phyloP scores from a whole-genome alignment of 164 flowering plant species.

The Vitis rotundifolia region DNA sequence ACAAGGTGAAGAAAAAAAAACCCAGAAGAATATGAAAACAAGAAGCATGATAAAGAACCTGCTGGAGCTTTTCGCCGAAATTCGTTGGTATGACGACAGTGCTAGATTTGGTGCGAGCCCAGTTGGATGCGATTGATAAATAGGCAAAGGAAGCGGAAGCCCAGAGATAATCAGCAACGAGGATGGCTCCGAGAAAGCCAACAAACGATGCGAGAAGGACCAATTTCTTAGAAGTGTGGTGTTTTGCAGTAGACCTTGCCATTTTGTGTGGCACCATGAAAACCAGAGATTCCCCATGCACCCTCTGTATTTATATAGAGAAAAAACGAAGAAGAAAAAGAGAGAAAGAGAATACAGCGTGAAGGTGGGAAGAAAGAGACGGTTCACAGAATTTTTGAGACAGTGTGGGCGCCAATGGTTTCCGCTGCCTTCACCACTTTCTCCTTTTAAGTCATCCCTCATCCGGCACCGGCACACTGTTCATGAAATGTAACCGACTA shows the following conservation, averaged over 20 bases:
- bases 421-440: background rate
- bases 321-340: slow-evolving; percentile 1
- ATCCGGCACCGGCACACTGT: too few species aligned
- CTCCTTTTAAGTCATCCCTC: background rate
- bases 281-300: background rate
- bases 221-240: slow-evolving; percentile 14
- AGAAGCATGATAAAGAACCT: slow-evolving; percentile 1
- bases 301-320: background rate
- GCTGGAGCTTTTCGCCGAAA: background rate
- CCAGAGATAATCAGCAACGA: slow-evolving; percentile 47
- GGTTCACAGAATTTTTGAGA: background rate
- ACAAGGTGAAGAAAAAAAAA: background rate
- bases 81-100: slow-evolving; percentile 5
- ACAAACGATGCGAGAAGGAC: slow-evolving; percentile 18
- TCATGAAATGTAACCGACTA: too few species aligned
- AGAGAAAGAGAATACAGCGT: slow-evolving; percentile 2
- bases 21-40: background rate
- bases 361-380: background rate
- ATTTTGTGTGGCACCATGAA: slow-evolving; percentile 9
- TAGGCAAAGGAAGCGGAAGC: slow-evolving; percentile 32
- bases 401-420: slow-evolving; percentile 44
- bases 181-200: slow-evolving; percentile 41
- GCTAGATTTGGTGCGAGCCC: slow-evolving; percentile 17
- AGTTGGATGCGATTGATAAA: slow-evolving; percentile 18
- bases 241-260: slow-evolving; percentile 30